These are phyloP conservation scores for Lumnitzera littorea DNA, from an alignment of 345 rosid genomes.

Conservation along the genomic window DNA sequence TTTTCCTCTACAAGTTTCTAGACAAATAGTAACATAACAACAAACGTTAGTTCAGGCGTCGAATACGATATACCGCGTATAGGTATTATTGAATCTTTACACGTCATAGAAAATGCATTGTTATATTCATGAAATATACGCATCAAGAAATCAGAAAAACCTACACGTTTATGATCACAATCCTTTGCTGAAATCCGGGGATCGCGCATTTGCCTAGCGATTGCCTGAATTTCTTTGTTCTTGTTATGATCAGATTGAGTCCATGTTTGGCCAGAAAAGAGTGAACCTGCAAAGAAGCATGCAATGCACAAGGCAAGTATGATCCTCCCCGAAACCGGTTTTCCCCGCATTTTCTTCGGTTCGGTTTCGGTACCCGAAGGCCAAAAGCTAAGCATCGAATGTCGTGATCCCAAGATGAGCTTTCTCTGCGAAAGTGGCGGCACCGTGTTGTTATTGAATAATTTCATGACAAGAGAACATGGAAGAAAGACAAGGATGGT, in stretches of 20 bases:
- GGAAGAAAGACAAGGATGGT: not conserved
- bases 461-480: not conserved
- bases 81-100: not conserved
- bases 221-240: slow-evolving; percentile 14
- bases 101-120: not conserved
- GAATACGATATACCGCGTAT: not conserved
- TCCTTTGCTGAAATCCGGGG: slow-evolving; percentile 19
- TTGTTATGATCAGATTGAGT: slow-evolving; percentile 14
- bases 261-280: slow-evolving; percentile 44
- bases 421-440: slow-evolving; percentile 2
- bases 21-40: not conserved
- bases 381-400: slow-evolving; percentile 8
- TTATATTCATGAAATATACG: no score
- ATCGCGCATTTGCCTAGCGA: slow-evolving; percentile 20
- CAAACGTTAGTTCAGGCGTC: not conserved
- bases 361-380: slow-evolving; percentile 18
- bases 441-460: not conserved
- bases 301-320: slow-evolving; percentile 50
- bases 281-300: slow-evolving; percentile 69
- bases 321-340: slow-evolving; percentile 56
- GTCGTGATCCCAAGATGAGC: slow-evolving; percentile 6
- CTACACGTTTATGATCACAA: slow-evolving; percentile 72
- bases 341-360: slow-evolving; percentile 55
- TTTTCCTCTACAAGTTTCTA: slow-evolving; percentile 58
- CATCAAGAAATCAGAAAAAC: not conserved